These are phyloP conservation scores for Vanrija humicola DNA, from an alignment of 1,284 basidiomycete genomes.

Conservation along the genomic window DNA sequence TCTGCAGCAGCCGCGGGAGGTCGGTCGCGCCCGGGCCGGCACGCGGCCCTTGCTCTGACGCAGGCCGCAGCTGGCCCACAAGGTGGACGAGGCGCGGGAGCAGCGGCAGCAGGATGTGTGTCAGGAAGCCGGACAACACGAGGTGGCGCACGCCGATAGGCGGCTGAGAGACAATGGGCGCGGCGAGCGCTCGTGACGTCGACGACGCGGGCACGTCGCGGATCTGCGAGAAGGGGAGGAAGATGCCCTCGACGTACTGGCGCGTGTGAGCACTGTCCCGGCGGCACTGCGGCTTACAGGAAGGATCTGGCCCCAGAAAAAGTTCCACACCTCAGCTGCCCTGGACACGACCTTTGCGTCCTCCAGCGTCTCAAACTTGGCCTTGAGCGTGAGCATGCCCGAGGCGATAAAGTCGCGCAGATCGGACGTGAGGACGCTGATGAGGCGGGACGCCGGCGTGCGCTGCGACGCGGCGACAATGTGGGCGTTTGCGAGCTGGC, in stretches of 20 bases:
- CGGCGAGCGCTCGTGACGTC: slow-evolving; percentile 1
- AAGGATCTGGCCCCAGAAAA: slow-evolving; percentile 89
- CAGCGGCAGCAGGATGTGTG: slow-evolving; percentile 47
- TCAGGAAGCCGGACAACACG: slow-evolving; percentile 46
- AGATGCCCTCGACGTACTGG: slow-evolving; percentile 51
- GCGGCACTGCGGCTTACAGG: slow-evolving; percentile 51
- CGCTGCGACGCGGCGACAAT: slow-evolving; percentile 40
- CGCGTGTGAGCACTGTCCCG: not conserved
- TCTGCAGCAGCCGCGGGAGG: slow-evolving; percentile 42
- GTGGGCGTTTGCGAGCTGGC: slow-evolving; percentile 39
- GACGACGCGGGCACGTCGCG: slow-evolving; percentile 27
- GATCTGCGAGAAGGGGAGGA: slow-evolving; percentile 50
- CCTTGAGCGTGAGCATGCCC: slow-evolving; percentile 87
- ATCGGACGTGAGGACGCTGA: slow-evolving; percentile 65
- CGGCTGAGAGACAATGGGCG: slow-evolving; percentile 10
- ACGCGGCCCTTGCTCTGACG: not conserved
- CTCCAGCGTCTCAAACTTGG: slow-evolving; percentile 66
- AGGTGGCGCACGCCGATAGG: slow-evolving; percentile 45
- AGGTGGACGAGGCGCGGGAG: slow-evolving; percentile 38
- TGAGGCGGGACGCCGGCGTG: slow-evolving; percentile 44
- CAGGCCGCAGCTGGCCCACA: slow-evolving; percentile 16
- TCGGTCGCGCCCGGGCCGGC: slow-evolving; percentile 20
- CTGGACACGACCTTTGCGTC: slow-evolving; percentile 63
- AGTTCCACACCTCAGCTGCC: slow-evolving; percentile 84
- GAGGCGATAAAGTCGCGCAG: slow-evolving; percentile 74